These are phyloP conservation scores for Zymoseptoria passerinii DNA, from an alignment of 2,329 filamentous ascomycete genomes.

Conservation along the genomic window DNA sequence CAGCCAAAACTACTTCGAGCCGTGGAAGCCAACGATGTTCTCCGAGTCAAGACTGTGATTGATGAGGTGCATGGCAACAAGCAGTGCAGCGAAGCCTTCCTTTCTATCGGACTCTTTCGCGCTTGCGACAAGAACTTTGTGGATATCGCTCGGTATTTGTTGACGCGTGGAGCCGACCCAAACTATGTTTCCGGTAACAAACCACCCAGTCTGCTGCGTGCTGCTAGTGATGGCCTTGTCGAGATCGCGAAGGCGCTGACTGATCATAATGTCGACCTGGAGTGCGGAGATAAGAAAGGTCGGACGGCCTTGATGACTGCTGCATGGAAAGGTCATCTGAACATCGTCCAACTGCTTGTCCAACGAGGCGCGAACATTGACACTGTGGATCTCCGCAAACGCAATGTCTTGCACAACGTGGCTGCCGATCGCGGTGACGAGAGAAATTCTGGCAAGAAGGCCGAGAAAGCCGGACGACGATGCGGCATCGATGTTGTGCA, in stretches of 20 bases:
- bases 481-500: constrained; percentile 17
- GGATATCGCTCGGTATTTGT: constrained; percentile 26
- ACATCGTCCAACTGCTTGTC: constrained; percentile 34
- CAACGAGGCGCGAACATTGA: constrained; percentile 18
- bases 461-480: constrained; percentile 9
- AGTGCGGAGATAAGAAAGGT: constrained; percentile 37
- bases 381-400: constrained; percentile 14
- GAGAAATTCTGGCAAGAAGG: constrained; percentile 4
- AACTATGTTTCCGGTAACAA: constrained; percentile 23
- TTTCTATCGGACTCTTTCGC: constrained; percentile 35
- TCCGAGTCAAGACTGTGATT: constrained; percentile 28
- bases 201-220: constrained; percentile 15
- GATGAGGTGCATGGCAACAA: constrained; percentile 28
- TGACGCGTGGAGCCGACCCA: constrained; percentile 33
- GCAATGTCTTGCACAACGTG: constrained; percentile 34
- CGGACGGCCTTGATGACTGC: constrained; percentile 38
- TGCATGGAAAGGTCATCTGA: constrained; percentile 35
- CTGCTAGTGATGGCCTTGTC: constrained; percentile 13
- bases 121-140: constrained; percentile 32
- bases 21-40: constrained; percentile 31
- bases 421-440: constrained; percentile 32
- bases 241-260: constrained; percentile 12
- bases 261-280: constrained; percentile 15
- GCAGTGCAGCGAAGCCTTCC: constrained; percentile 32
- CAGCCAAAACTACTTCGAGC: constrained; percentile 37